Evolutionary conservation across 306 rosid genomes (phyloP), one percentile per base, ranked within the genome.

Genomic region (Gynostemma pentaphyllum): DNA sequence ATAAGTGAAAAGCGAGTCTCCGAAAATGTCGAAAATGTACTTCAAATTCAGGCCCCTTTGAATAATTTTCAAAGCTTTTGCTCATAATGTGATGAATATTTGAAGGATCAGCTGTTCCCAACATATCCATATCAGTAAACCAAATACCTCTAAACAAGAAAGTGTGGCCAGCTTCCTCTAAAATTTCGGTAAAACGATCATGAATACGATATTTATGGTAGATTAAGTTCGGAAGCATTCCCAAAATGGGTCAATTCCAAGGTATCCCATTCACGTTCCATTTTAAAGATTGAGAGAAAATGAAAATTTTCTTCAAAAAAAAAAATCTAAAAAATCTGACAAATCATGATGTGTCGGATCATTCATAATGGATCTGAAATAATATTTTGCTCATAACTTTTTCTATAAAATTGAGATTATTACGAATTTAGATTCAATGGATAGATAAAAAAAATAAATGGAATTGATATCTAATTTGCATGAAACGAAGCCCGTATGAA

Each of bases 221-320:
- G 22, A 68, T 22, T 0, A 69, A 0, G 3, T 18, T 27, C 0
- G 80, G 82, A 5, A 77, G 27, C 87, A 82, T 79, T 15, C 87
- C 87, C 16, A 76, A 24, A 4, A 79, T 1, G 0, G 80, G 84
- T 62, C 68, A 82, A n/a, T 79, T 70, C 61, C 61, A 48, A 0
- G 70, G 70, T 1, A 40, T 4, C 5, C 8, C 21, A 13, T 34
- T 3, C 0, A 0, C 4, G 5, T 61, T 40, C 21, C 29, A 15
- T 0, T 14, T 39, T 0, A 24, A 1, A 24, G 6, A 23, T 0
- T 9, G 15, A 44, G 21, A 7, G 19, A 26, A 0, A 7, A 39
- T 1, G 0, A 41, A n/a, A n/a, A n/a, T n/a, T n/a, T n/a, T n/a
- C n/a, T n/a, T n/a, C n/a, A n/a, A n/a, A n/a, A n/a, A n/a, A n/a